phyloP scores from a whole-genome alignment of 1,139 yeast genomes.

The Zygotorulaspora mrakii region DNA sequence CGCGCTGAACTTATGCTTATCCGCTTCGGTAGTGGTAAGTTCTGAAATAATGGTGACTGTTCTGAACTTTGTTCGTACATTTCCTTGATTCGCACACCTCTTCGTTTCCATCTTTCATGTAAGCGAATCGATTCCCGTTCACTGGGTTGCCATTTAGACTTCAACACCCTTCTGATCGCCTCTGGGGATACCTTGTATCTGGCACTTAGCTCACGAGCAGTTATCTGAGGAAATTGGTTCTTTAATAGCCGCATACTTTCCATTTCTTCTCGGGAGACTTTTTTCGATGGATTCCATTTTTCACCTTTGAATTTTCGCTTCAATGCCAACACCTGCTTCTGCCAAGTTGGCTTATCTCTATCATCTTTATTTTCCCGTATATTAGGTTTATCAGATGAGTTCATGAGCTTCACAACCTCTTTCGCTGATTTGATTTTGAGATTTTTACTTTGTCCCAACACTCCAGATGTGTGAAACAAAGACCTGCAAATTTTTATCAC shows the following conservation, averaged over 20 bases:
- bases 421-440: conserved; percentile 19
- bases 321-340: conserved; percentile 59
- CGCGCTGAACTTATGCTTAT: conserved; percentile 15
- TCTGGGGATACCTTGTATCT: conserved; percentile 76
- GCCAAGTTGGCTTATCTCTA: conserved; percentile 53
- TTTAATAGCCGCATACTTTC: conserved; percentile 58
- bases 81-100: conserved; percentile 39
- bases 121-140: conserved; percentile 46
- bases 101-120: conserved; percentile 47
- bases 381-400: conserved; percentile 10
- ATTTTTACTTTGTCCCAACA: conserved; percentile 7
- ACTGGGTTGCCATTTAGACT: conserved; percentile 72
- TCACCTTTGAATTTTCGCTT: conserved; percentile 54
- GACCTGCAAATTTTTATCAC: conserved; percentile 10
- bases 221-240: conserved; percentile 54
- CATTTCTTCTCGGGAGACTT: conserved; percentile 67
- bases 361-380: conserved; percentile 4
- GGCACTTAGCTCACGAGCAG: conserved; percentile 57
- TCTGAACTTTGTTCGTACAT: conserved; percentile 15
- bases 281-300: conserved; percentile 67
- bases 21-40: conserved; percentile 8
- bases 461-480: conserved; percentile 10
- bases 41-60: background rate
- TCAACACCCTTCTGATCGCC: conserved; percentile 73
- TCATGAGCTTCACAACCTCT: conserved; percentile 18